Conservation (phyloP, 192 early-diverging fungal genomes). For the Paraglomus occultum region DNA sequence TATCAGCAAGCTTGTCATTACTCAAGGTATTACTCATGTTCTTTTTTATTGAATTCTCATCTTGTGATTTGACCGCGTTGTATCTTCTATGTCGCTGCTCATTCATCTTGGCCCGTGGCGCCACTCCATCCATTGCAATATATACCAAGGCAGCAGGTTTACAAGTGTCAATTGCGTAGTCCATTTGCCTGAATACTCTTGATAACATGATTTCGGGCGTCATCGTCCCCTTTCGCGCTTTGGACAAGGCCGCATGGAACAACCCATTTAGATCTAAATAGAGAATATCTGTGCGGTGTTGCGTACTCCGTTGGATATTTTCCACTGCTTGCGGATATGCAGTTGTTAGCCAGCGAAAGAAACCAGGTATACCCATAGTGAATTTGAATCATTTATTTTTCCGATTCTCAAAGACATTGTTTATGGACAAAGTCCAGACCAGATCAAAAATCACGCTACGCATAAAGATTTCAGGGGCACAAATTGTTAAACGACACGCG, state of each 20-base stretch:
- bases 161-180: neutral
- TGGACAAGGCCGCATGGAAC: constrained; percentile 6
- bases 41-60: neutral
- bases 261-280: constrained; percentile 30
- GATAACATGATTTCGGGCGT: constrained; percentile 13
- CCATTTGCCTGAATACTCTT: constrained; percentile 27
- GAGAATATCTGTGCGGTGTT: constrained; percentile 19
- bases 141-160: constrained; percentile 18
- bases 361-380: constrained; percentile 24
- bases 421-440: too few species aligned
- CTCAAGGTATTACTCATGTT: neutral
- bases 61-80: neutral
- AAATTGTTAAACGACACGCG: too few species aligned
- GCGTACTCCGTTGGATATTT: neutral
- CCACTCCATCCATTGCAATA: constrained; percentile 32
- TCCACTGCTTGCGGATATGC: constrained; percentile 22
- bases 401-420: too few species aligned
- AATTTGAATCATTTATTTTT: neutral
- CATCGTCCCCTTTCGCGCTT: neutral
- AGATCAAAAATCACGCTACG: too few species aligned
- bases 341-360: constrained; percentile 23
- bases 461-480: too few species aligned
- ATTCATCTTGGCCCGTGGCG: constrained; percentile 30
- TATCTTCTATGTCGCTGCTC: constrained; percentile 21
- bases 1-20: neutral